phyloP scores from a whole-genome alignment of 2,329 filamentous ascomycete species.

The Byssothecium circinans region DNA sequence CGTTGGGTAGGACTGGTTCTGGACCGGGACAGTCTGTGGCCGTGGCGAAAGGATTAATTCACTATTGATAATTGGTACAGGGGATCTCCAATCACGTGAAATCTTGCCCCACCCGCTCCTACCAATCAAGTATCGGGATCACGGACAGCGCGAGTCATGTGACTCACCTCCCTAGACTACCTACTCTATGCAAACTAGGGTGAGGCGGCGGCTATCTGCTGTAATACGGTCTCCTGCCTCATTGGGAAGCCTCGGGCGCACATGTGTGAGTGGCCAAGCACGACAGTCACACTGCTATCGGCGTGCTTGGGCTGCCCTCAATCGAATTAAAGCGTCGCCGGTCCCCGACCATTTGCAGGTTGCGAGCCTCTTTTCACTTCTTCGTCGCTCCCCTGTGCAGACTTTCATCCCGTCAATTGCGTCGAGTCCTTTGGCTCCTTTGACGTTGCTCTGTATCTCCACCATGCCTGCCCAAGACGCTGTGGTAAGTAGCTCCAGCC shows the following conservation, averaged over 20 bases:
- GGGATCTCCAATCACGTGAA: not conserved
- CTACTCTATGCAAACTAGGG: conserved; percentile 1
- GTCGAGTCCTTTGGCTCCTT: not conserved
- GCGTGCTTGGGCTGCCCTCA: not conserved
- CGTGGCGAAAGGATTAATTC: not conserved
- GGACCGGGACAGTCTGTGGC: no score
- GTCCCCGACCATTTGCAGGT: not conserved
- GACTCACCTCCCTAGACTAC: not conserved
- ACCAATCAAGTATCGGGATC: not conserved
- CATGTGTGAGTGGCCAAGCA: conserved; percentile 2
- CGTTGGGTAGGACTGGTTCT: no score
- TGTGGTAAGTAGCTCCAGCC: conserved; percentile 23
- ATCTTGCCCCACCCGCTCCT: not conserved
- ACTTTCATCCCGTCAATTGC: not conserved
- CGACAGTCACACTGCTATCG: not conserved
- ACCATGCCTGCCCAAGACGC: conserved; percentile 32
- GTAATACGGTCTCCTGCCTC: not conserved
- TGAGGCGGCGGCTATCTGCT: not conserved
- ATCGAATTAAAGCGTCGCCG: not conserved
- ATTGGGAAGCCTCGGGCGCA: not conserved
- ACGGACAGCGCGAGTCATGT: not conserved
- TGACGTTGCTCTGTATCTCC: conserved; percentile 9
- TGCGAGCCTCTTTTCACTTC: not conserved
- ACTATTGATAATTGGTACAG: not conserved
- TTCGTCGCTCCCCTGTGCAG: not conserved